Evolutionary conservation across 2,329 filamentous ascomycete species (phyloP).

Genomic region (Penicillium concentricum): DNA sequence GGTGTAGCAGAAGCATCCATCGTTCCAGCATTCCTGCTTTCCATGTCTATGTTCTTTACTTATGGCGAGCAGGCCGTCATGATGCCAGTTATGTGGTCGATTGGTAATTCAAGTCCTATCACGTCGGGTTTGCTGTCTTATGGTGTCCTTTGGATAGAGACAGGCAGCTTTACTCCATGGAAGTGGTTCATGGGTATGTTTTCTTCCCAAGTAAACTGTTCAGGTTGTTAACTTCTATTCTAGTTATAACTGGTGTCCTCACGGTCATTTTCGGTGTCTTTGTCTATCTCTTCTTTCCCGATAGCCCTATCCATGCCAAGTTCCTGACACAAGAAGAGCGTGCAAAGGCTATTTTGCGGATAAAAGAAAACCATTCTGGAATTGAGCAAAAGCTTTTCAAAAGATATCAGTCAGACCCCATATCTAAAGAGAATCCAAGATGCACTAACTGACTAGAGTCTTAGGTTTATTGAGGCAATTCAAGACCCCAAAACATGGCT

Average conservation of each 20-base stretch:
- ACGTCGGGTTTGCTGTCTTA: conserved; percentile 43
- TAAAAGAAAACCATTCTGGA: conserved; percentile 39
- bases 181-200: conserved; percentile 42
- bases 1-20: conserved; percentile 55
- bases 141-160: conserved; percentile 43
- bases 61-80: conserved; percentile 35
- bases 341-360: conserved; percentile 35
- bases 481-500: conserved; percentile 37
- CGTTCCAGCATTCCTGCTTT: conserved; percentile 49
- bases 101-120: conserved; percentile 42
- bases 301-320: conserved; percentile 32
- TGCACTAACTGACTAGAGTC: not conserved
- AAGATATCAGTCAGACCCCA: conserved; percentile 18
- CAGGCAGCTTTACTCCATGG: conserved; percentile 38
- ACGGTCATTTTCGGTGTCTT: conserved; percentile 25
- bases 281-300: conserved; percentile 36
- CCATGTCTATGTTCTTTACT: conserved; percentile 41
- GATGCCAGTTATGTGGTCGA: conserved; percentile 43
- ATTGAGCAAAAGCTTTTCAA: conserved; percentile 41
- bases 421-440: not conserved
- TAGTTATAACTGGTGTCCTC: conserved; percentile 13
- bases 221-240: not conserved
- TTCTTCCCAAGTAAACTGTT: not conserved
- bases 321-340: conserved; percentile 35
- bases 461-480: conserved; percentile 32